Evolutionary conservation across 345 rosid genomes (phyloP), one percentile per base, ranked within the genome.

Genomic region (Aurinia saxatilis): DNA sequence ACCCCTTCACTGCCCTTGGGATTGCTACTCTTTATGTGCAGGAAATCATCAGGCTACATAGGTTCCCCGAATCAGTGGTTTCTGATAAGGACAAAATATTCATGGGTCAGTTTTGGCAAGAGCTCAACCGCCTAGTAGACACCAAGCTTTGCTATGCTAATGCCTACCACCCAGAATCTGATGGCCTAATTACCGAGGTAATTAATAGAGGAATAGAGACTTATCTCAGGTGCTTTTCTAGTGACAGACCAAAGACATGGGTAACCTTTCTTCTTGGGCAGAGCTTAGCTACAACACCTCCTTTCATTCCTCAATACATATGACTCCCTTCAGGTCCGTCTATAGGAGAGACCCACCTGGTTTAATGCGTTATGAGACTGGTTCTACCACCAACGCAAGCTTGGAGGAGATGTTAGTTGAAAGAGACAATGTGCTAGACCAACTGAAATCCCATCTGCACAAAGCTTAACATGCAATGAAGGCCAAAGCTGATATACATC

Each of bases 91-190:
- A 38, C 1, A 40, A 5, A 1, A 13, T 40, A 0, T 57, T 57
- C 1, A 5, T 39, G 0, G 38, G 62, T 0, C 1, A 3, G 0
- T 57, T 57, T 0, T 57, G 17, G 62, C 3, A 8, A 2, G 33
- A 57, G 0, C 5, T 37, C 0, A 23, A 38, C 8, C 0, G 2
- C 0, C 1, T 18, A 0, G 5, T 12, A 0, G 10, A 33, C 0
- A 38, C 47, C 0, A 19, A 7, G 0, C 5, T 56, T 0, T n/a
- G 16, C 0, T 36, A 37, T 0, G 18, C 34, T n/a, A 56, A 16
- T 0, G 7, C 33, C 0, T 40, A 21, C 3, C 61, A 56, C 5
- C 33, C 48, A 0, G 17, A 56, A 5, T 12, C 45, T 0, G 35
- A 56, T 8, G 46, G 61, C 0, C 46, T 37, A 1, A 56, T 27